Percentiles rank a stretch among this genome's conserved stretches.
Conservation (phyloP, 2,329 filamentous ascomycete genomes). For the Sporothrix variecibatus region DNA sequence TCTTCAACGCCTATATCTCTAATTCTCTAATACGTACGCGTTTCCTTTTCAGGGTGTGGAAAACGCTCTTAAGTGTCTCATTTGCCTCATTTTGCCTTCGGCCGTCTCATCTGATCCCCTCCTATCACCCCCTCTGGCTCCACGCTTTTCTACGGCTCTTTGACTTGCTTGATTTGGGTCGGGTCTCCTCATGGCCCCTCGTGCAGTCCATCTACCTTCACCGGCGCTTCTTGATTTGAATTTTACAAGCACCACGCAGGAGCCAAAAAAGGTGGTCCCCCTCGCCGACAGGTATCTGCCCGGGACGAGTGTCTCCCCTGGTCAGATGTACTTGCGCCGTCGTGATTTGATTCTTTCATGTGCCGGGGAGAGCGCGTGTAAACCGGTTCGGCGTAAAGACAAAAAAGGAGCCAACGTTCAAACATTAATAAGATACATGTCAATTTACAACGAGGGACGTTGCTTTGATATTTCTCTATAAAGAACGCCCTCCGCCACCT, state of each 20-base stretch:
- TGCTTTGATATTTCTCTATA: background rate
- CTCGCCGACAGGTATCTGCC: background rate
- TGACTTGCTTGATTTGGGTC: background rate
- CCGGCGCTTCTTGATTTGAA: background rate
- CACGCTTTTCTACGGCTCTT: background rate
- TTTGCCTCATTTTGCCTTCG: background rate
- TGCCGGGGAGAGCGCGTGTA: background rate
- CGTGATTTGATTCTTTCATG: background rate
- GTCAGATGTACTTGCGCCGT: background rate
- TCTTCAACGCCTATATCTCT: background rate
- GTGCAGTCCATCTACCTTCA: background rate
- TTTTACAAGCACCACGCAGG: background rate
- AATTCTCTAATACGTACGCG: background rate
- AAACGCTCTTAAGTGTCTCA: conserved; percentile 13
- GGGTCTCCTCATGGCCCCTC: background rate
- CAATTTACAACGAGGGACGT: background rate
- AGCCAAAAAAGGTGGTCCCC: background rate
- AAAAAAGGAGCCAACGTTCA: background rate
- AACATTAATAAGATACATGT: background rate
- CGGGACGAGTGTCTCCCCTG: background rate
- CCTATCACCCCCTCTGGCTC: background rate
- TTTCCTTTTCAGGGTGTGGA: background rate
- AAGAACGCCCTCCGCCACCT: background rate
- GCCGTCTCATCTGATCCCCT: background rate
- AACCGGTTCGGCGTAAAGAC: background rate